Evolutionary conservation across 179 eudicot species (phyloP).

Genomic region (Silene vulgaris): DNA sequence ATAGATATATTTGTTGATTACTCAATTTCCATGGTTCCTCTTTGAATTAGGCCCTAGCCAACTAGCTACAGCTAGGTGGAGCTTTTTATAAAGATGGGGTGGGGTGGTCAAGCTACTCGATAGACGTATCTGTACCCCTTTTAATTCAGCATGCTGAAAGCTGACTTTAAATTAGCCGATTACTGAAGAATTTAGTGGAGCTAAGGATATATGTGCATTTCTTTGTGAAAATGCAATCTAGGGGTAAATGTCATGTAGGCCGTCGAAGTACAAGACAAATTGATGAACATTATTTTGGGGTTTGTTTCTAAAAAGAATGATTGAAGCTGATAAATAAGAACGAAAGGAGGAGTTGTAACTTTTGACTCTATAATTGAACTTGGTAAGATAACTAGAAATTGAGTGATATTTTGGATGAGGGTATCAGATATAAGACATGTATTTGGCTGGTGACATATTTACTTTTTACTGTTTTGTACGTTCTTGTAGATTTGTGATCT

Average conservation of each 20-base stretch:
- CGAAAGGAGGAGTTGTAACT: neutral
- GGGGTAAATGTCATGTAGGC: neutral
- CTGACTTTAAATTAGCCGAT: too few relatives aligned
- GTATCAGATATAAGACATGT: neutral
- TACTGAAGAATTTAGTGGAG: too few relatives aligned
- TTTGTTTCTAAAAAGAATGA: neutral
- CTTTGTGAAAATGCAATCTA: neutral
- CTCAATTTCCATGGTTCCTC: too few relatives aligned
- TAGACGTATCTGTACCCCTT: too few relatives aligned
- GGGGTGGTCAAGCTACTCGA: too few relatives aligned
- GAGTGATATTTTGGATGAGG: neutral
- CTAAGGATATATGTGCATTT: neutral
- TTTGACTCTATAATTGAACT: neutral
- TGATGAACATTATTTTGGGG: neutral
- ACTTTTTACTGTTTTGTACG: neutral
- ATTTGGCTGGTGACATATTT: conserved; percentile 2
- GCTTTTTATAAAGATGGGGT: too few relatives aligned
- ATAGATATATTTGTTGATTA: too few relatives aligned
- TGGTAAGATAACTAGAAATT: neutral
- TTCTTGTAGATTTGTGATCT: conserved; percentile 60
- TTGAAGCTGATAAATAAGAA: neutral
- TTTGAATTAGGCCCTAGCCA: too few relatives aligned
- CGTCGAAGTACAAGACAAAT: neutral
- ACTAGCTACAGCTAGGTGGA: too few relatives aligned
- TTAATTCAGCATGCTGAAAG: too few relatives aligned